Base-by-base conservation (phyloP, 129 eudicot species). In the Flaveria robusta region DNA sequence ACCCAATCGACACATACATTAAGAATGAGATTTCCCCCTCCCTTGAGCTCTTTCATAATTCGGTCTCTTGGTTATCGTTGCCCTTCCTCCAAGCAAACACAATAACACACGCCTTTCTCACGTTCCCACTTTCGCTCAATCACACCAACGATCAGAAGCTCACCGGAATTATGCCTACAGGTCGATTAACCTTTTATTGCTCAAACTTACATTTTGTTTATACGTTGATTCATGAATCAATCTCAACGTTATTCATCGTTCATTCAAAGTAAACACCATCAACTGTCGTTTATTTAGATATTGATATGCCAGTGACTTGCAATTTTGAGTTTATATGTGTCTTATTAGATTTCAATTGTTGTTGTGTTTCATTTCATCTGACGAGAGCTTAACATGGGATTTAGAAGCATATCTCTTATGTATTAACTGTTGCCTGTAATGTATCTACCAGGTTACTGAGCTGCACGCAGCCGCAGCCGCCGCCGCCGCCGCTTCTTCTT, bases 11-110 rank as follows among this genome's bases (percentile, higher is more conserved):
- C n/a, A 27, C 49, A 31, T 31, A 11, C 9, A 9, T 16, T 5
- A 8, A 66, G 13, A 10, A n/a, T n/a, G n/a, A n/a, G n/a, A n/a
- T n/a, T 66, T 42, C 69, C 74, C 9, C 68, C 46, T 29, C 42
- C 22, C 42, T 20, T 23, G 67, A 70, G 9, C 19, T 47, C 42
- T 59, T 59, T 59, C 12, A 47, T 64, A 43, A 67, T 7, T 39
- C 26, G 58, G 76, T 81, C 80, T 47, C 49, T 55, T 73, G 62
- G 77, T 71, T 71, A 82, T 54, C 82, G 72, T 68, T 86, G 90
- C 87, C 84, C 83, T 83, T 78, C 74, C 80, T 81, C 71, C 87
- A 86, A 86, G 90, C 77, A 74, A 86, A 52, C 81, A 50, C 76
- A 34, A 54, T 5, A 15, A 41, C 71, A 51, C 41, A 49, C 42